Percentiles rank a stretch among this genome's conserved stretches.
Conservation (phyloP, 192 early-diverging fungal species). For the Backusella tarrabulga region DNA sequence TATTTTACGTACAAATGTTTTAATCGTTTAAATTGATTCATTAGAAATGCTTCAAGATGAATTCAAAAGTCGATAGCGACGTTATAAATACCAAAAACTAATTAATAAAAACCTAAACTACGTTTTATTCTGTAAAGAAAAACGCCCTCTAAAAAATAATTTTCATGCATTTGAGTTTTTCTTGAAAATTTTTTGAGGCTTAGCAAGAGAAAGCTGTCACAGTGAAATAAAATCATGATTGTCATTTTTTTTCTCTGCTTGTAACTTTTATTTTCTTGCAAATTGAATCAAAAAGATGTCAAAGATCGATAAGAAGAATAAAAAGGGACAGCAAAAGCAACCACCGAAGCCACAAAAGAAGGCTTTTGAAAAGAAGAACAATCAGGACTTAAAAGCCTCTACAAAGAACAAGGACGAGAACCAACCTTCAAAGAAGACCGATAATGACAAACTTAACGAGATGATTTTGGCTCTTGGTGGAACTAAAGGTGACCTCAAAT, state of each 20-base stretch:
- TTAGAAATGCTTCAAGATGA: conserved; percentile 1
- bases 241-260: conserved; percentile 11
- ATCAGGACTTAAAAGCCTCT: background rate
- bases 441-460: conserved; percentile 20
- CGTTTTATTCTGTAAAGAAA: too few species aligned
- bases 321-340: conserved; percentile 3
- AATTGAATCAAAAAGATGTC: conserved; percentile 4
- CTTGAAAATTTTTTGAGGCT: background rate
- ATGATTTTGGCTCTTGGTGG: conserved; percentile 35
- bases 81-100: background rate
- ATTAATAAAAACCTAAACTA: too few species aligned
- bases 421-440: background rate
- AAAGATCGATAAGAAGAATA: conserved; percentile 5
- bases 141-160: background rate
- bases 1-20: background rate
- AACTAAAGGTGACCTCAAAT: conserved; percentile 35
- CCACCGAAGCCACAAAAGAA: background rate
- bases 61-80: background rate
- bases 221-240: background rate
- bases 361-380: background rate
- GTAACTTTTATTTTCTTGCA: background rate
- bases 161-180: background rate
- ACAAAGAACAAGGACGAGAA: background rate
- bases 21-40: background rate
- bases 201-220: background rate